phyloP scores from a whole-genome alignment of 495 filamentous ascomycete species.

The Polyplosphaeria fusca region DNA sequence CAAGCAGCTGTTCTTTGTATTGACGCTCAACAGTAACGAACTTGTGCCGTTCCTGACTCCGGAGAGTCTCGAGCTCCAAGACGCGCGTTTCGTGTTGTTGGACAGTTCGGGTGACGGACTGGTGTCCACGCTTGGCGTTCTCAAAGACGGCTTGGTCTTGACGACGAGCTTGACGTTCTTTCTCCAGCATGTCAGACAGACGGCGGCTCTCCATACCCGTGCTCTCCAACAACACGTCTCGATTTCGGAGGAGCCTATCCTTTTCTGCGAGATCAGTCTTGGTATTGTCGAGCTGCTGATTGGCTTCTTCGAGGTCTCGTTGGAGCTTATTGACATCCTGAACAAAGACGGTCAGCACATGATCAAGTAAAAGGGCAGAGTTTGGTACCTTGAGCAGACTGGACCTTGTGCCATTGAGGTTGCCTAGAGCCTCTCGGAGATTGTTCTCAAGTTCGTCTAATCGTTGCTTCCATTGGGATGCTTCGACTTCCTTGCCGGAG shows the following conservation, averaged over 20 bases:
- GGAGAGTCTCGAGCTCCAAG: constrained; percentile 73
- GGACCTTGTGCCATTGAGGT: constrained; percentile 81
- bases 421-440: constrained; percentile 76
- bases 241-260: constrained; percentile 81
- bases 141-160: constrained; percentile 85
- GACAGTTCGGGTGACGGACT: constrained; percentile 76
- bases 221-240: constrained; percentile 87
- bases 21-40: constrained; percentile 69
- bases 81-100: constrained; percentile 79
- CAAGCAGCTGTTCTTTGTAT: constrained; percentile 79
- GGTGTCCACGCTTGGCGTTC: constrained; percentile 77
- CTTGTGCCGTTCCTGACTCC: constrained; percentile 69
- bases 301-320: constrained; percentile 76
- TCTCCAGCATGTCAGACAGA: constrained; percentile 83
- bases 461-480: constrained; percentile 81
- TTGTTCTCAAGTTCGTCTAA: constrained; percentile 85
- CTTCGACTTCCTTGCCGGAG: constrained; percentile 81
- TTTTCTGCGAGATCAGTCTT: constrained; percentile 77
- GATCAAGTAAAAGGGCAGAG: constrained; percentile 17
- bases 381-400: constrained; percentile 68
- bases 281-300: constrained; percentile 73
- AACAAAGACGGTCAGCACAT: constrained; percentile 37
- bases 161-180: constrained; percentile 78
- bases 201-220: constrained; percentile 82
- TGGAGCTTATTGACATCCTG: constrained; percentile 83